Base-by-base conservation (phyloP, 2,329 filamentous ascomycete genomes). In the Arthroderma sp. region DNA sequence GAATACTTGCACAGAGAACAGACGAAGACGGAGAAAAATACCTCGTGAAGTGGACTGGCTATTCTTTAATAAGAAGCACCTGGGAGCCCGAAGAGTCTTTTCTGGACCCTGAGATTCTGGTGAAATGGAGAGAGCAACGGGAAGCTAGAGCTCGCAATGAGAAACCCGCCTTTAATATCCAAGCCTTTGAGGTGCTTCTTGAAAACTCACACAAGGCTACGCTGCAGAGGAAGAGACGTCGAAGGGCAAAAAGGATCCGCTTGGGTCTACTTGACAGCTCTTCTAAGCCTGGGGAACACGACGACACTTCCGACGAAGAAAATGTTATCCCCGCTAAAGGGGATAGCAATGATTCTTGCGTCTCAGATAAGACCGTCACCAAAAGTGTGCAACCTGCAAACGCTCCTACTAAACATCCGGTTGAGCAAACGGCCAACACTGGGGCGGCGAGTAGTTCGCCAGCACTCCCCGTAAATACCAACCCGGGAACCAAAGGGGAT, bases 31-130 rank as follows among this genome's bases (percentile, higher is more conserved):
- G 57, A 7, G 61, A 61, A 4, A 59, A 54, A 27, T 85, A 77
- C 55, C 68, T 86, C 1, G 72, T 84, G 22, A 71, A 75, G 47
- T 86, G 81, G 82, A 64, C 67, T 28, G 71, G 66, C 1, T 87
- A 80, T 53, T 64, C 69, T 1, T 49, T 78, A 4, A 58, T 75
- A n/a, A 59, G 73, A 46, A 68, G 70, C 45, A 78, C 75, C 0
- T 77, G 71, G 72, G 71, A 77, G 49, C 69, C 71, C 1, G 55
- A 53, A 11, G 58, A 62, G 2, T 60, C 61, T 38, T 70, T 75
- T 47, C 42, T 52, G 28, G 49, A 53, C 36, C 54, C 57, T 28
- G 52, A 64, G 11, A 52, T 50, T 7, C 65, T 61, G 1, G 54
- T 75, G 15, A 34, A 55, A 5, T 73, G 70, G 67, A 49, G 53